phyloP scores from a whole-genome alignment of 1,139 yeast genomes.

The Suhomyces choctaworum region DNA sequence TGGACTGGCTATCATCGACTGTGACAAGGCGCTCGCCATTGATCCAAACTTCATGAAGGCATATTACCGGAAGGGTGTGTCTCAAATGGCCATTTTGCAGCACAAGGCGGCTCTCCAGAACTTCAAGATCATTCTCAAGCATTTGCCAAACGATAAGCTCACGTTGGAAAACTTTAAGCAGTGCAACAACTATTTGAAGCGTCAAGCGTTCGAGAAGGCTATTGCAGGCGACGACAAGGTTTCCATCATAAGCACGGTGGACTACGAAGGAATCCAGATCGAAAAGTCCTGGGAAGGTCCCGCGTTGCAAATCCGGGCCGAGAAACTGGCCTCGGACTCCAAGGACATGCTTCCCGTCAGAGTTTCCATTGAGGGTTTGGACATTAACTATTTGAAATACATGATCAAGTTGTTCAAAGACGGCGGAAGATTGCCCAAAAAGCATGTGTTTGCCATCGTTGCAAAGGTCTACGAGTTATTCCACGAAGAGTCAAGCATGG shows the following conservation, averaged over 20 bases:
- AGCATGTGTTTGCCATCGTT: constrained; percentile 81
- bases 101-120: constrained; percentile 75
- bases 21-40: constrained; percentile 65
- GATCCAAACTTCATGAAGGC: constrained; percentile 76
- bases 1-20: constrained; percentile 80
- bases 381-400: constrained; percentile 54
- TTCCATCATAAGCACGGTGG: constrained; percentile 40
- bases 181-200: constrained; percentile 66
- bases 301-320: constrained; percentile 42
- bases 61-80: constrained; percentile 79
- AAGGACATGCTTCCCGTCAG: constrained; percentile 19
- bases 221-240: constrained; percentile 64
- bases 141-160: constrained; percentile 67
- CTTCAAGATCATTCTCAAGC: constrained; percentile 61
- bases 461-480: constrained; percentile 70
- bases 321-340: constrained; percentile 16
- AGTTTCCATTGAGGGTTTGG: constrained; percentile 37
- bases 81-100: constrained; percentile 73
- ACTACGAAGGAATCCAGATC: constrained; percentile 51
- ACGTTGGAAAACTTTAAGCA: constrained; percentile 66
- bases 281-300: constrained; percentile 72
- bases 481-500: constrained; percentile 67
- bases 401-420: constrained; percentile 70
- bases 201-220: constrained; percentile 82
- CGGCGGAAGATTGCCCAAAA: constrained; percentile 75